Conservation (phyloP, 495 filamentous ascomycete species). For the Annulohypoxylon stygium region DNA sequence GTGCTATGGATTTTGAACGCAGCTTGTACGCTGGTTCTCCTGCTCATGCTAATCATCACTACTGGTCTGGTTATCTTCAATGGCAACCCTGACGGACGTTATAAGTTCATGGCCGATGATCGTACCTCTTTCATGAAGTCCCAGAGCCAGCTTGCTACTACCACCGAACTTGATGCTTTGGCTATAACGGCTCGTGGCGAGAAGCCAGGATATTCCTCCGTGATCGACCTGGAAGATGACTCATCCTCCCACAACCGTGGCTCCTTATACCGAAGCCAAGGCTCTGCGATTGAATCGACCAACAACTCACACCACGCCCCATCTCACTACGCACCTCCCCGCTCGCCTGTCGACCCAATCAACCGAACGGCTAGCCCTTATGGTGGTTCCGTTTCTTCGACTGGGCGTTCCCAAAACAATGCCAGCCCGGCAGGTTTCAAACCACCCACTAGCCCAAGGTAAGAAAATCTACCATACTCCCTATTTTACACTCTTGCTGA, state of each 20-base stretch:
- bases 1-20: slow-evolving; percentile 95
- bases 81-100: slow-evolving; percentile 95
- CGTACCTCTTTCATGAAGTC: slow-evolving; percentile 99
- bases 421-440: slow-evolving; percentile 55
- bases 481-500: slow-evolving; percentile 19
- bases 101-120: slow-evolving; percentile 97
- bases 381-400: slow-evolving; percentile 33
- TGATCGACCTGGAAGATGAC: slow-evolving; percentile 80
- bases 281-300: slow-evolving; percentile 40
- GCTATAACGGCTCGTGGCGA: slow-evolving; percentile 92
- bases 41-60: slow-evolving; percentile 88
- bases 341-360: slow-evolving; percentile 36
- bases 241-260: slow-evolving; percentile 68
- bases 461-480: slow-evolving; percentile 49
- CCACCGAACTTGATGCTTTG: slow-evolving; percentile 90
- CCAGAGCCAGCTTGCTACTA: slow-evolving; percentile 78
- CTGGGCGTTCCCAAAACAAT: slow-evolving; percentile 50
- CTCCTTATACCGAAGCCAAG: slow-evolving; percentile 49
- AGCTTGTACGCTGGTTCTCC: slow-evolving; percentile 84
- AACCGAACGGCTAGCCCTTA: slow-evolving; percentile 43
- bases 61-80: slow-evolving; percentile 85
- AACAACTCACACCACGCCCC: slow-evolving; percentile 38
- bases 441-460: slow-evolving; percentile 47
- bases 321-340: slow-evolving; percentile 38
- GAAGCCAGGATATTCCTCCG: slow-evolving; percentile 74